Conservation (phyloP, 2,329 filamentous ascomycete genomes). For the Colletotrichum liaoningense region DNA sequence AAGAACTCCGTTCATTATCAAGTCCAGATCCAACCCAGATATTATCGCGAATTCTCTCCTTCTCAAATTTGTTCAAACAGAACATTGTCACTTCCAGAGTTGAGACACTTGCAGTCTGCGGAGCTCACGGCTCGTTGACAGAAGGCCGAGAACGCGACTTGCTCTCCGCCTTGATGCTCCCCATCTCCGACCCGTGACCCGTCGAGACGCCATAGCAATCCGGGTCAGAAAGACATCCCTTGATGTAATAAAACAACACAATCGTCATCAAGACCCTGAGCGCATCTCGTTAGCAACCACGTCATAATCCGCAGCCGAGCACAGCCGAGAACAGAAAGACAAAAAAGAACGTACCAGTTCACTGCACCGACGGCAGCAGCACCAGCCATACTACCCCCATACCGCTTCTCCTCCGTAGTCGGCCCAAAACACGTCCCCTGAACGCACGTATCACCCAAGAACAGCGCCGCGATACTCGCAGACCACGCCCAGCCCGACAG, state of each 20-base stretch:
- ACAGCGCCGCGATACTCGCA: slow-evolving; percentile 46
- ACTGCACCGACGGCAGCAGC: slow-evolving; percentile 55
- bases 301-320: neutral
- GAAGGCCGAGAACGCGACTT: slow-evolving; percentile 11
- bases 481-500: slow-evolving; percentile 56
- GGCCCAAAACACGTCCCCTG: slow-evolving; percentile 38
- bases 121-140: neutral
- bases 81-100: neutral
- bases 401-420: slow-evolving; percentile 35
- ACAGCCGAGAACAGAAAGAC: neutral
- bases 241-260: slow-evolving; percentile 52
- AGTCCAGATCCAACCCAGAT: neutral
- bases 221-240: slow-evolving; percentile 43
- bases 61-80: neutral
- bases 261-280: slow-evolving; percentile 52
- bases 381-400: slow-evolving; percentile 49
- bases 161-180: slow-evolving; percentile 40
- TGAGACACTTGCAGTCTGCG: neutral
- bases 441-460: slow-evolving; percentile 36
- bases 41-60: neutral
- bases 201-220: slow-evolving; percentile 32
- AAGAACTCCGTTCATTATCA: slow-evolving; percentile 23
- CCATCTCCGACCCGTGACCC: slow-evolving; percentile 42
- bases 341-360: slow-evolving; percentile 46
- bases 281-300: neutral